Conservation (phyloP, 2,329 filamentous ascomycete genomes). For the Colletotrichum brevisporum region DNA sequence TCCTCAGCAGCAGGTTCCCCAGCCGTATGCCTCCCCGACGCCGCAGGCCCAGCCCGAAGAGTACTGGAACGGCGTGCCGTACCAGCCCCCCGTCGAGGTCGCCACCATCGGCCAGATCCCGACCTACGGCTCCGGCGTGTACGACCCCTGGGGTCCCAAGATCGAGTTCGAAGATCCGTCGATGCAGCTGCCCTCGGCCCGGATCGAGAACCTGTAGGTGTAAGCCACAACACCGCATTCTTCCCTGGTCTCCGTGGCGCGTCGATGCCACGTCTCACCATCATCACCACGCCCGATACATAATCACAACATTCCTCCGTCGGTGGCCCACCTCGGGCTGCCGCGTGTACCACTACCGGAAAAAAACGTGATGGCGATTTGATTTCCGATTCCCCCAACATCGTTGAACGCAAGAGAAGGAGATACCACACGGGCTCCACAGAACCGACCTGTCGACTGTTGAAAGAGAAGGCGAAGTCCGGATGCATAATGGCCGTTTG, state of each 20-base stretch:
- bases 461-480: slow-evolving; percentile 9
- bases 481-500: slow-evolving; percentile 13
- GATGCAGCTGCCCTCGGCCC: slow-evolving; percentile 71
- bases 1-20: slow-evolving; percentile 46
- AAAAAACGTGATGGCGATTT: slow-evolving; percentile 33
- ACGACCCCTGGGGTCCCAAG: slow-evolving; percentile 69
- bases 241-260: background rate
- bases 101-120: slow-evolving; percentile 67
- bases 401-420: slow-evolving; percentile 41
- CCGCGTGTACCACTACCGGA: slow-evolving; percentile 32
- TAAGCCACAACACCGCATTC: slow-evolving; percentile 45
- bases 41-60: slow-evolving; percentile 61
- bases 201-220: slow-evolving; percentile 70
- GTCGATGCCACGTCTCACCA: background rate
- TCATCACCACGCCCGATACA: slow-evolving; percentile 2
- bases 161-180: slow-evolving; percentile 70
- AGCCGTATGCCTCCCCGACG: slow-evolving; percentile 48
- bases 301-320: slow-evolving; percentile 12
- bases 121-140: slow-evolving; percentile 63
- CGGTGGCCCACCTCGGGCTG: slow-evolving; percentile 2
- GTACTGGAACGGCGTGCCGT: slow-evolving; percentile 67
- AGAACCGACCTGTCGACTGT: slow-evolving; percentile 45
- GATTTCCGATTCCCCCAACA: slow-evolving; percentile 38
- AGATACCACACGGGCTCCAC: slow-evolving; percentile 50
- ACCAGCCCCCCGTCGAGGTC: slow-evolving; percentile 71